Conservation (phyloP, 2,329 filamentous ascomycete species). For the Fusarium chlamydosporum region DNA sequence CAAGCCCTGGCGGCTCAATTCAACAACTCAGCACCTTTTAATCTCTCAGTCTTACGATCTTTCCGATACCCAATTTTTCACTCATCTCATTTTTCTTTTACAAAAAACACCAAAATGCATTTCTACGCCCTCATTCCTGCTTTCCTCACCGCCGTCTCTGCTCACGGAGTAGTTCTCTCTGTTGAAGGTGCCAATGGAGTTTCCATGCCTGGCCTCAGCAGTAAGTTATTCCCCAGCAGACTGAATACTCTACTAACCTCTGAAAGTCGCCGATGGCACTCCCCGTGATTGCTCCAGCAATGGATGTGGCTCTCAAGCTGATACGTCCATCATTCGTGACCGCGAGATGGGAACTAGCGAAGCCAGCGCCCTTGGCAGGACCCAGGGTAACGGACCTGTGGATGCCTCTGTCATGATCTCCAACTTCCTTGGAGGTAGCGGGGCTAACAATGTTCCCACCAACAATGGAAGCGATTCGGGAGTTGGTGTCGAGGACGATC, state of each 20-base stretch:
- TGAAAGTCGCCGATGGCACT: slow-evolving; percentile 73
- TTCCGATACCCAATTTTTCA: neutral
- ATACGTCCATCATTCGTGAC: slow-evolving; percentile 78
- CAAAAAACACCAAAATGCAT: slow-evolving; percentile 49
- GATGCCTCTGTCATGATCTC: slow-evolving; percentile 69
- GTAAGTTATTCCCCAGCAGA: slow-evolving; percentile 38
- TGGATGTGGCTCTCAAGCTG: slow-evolving; percentile 74
- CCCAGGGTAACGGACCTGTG: slow-evolving; percentile 70
- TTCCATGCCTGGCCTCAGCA: slow-evolving; percentile 70
- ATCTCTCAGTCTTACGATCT: neutral
- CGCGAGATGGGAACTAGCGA: slow-evolving; percentile 68
- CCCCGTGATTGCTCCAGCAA: slow-evolving; percentile 76
- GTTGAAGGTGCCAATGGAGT: slow-evolving; percentile 73
- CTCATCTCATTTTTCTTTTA: neutral
- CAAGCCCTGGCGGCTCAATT: slow-evolving; percentile 7
- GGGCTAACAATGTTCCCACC: slow-evolving; percentile 50
- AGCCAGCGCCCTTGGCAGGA: slow-evolving; percentile 73
- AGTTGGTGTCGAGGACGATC: slow-evolving; percentile 61
- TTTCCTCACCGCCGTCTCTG: slow-evolving; percentile 64
- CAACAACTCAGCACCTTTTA: slow-evolving; percentile 5
- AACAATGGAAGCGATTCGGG: slow-evolving; percentile 58
- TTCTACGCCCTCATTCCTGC: slow-evolving; percentile 50
- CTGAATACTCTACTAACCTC: neutral
- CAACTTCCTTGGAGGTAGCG: slow-evolving; percentile 69
- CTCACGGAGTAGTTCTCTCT: slow-evolving; percentile 70